These are phyloP conservation scores for Debaryomyces subglobosus DNA, from an alignment of 1,139 yeast genomes.

Conservation along the genomic window DNA sequence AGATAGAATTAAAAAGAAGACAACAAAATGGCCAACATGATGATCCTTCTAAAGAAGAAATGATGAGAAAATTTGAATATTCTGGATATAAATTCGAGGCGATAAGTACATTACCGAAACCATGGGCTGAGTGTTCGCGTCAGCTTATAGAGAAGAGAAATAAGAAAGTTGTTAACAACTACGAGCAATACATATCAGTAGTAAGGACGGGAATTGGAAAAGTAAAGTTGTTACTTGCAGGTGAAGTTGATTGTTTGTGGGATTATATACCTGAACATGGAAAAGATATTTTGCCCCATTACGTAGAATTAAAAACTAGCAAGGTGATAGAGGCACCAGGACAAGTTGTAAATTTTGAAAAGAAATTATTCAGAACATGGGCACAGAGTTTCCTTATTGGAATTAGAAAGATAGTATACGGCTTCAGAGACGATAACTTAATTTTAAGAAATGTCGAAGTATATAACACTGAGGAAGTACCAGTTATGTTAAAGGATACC, in stretches of 20 bases:
- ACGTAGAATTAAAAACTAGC: slow-evolving; percentile 83
- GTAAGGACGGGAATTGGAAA: slow-evolving; percentile 85
- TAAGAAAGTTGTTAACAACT: slow-evolving; percentile 62
- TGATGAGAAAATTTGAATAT: slow-evolving; percentile 50
- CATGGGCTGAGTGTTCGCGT: slow-evolving; percentile 73
- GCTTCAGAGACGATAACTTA: slow-evolving; percentile 78
- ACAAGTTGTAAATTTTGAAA: slow-evolving; percentile 66
- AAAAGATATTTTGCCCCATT: slow-evolving; percentile 62
- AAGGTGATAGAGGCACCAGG: slow-evolving; percentile 54
- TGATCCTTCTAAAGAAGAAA: slow-evolving; percentile 37
- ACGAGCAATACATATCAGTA: slow-evolving; percentile 76
- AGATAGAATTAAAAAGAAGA: slow-evolving; percentile 34
- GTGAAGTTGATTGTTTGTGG: slow-evolving; percentile 89
- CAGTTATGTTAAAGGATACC: slow-evolving; percentile 55
- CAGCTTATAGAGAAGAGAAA: slow-evolving; percentile 65
- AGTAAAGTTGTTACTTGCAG: slow-evolving; percentile 71
- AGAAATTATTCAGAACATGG: slow-evolving; percentile 80
- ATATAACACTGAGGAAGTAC: slow-evolving; percentile 77
- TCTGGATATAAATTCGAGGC: slow-evolving; percentile 88
- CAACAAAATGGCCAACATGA: slow-evolving; percentile 25
- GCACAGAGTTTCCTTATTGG: slow-evolving; percentile 92
- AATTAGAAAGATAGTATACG: slow-evolving; percentile 74
- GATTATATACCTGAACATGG: slow-evolving; percentile 67
- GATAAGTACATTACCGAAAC: slow-evolving; percentile 71
- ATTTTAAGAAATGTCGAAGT: slow-evolving; percentile 70